Base-by-base conservation (phyloP, 495 filamentous ascomycete genomes). In the Aspergillus sclerotioniger region DNA sequence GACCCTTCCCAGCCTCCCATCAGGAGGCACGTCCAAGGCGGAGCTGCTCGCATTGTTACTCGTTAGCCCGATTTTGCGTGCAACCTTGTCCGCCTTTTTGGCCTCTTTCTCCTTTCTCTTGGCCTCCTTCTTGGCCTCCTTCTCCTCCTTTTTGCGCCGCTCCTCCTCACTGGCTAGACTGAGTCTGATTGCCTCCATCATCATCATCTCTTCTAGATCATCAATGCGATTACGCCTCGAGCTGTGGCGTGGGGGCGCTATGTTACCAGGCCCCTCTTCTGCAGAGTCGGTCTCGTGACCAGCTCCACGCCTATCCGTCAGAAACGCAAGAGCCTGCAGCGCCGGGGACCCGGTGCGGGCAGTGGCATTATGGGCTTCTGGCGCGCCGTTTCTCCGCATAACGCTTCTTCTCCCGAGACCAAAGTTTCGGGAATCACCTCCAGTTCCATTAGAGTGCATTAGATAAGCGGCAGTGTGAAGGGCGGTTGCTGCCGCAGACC, bases 171-270 rank as follows among this genome's bases (percentile, higher is more conserved):
- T 88, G 8, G 88, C 92, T 25, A 98, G 76, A 50, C 90, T 95
- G 47, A 96, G 72, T 31, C 94, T 79, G 53, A 98, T 93, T 2
- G 94, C 94, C 68, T 98, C 94, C 80, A 92, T 89, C 82, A 97
- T 90, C 94, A 98, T 98, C 79, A 98, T 90, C 48, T 96, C 93
- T 67, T 98, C 94, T 10, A 98, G 75, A 63, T 97, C 93, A 45
- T 95, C 90, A 53, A 94, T 80, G 46, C 91, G 79, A 52, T 67
- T 84, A 50, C 86, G 76, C 51, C 90, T 78, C 13, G 86, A 84
- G 59, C 79, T 82, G 16, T 74, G 75, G n/a, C 84, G 78, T 8
- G 79, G 74, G 17, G 82, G 74, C 16, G 76, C 73, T 17, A 82
- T 50, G 54, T 77, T 77, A 6, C 66, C 70, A 17, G 71, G 57